A percentile compares a stretch with the other conserved stretches of the same genome.
phyloP scores from a whole-genome alignment of 768 basidiomycete genomes.

The Lactarius sanguifluus region DNA sequence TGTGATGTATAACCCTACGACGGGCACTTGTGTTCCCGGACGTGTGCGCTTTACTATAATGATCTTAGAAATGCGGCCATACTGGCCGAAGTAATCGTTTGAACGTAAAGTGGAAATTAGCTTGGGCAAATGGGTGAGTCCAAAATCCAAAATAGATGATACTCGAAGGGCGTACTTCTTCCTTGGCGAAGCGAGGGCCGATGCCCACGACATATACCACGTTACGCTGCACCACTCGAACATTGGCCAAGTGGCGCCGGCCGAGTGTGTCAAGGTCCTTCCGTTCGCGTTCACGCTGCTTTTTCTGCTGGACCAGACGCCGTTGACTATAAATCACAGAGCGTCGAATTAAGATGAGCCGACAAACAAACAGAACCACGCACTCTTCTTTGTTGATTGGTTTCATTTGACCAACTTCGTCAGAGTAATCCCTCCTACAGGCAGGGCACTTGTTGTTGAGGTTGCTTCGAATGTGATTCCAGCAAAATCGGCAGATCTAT shows the following conservation, averaged over 20 bases:
- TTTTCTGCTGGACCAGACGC: slow-evolving; percentile 92
- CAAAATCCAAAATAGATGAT: slow-evolving; percentile 10
- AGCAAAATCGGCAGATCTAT: slow-evolving; percentile 98
- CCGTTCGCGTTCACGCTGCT: slow-evolving; percentile 89
- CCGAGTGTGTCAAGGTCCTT: slow-evolving; percentile 90
- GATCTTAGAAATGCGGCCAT: slow-evolving; percentile 96
- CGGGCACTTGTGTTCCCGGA: slow-evolving; percentile 67
- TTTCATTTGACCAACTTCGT: slow-evolving; percentile 92
- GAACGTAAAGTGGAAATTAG: slow-evolving; percentile 91
- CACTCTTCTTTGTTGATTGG: slow-evolving; percentile 95
- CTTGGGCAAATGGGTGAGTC: slow-evolving; percentile 41
- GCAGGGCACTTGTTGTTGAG: slow-evolving; percentile 96
- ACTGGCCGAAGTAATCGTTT: slow-evolving; percentile 96
- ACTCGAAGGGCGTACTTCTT: slow-evolving; percentile 66
- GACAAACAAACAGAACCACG: slow-evolving; percentile 38
- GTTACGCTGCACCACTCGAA: slow-evolving; percentile 94
- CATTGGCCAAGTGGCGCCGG: slow-evolving; percentile 84
- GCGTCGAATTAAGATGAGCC: slow-evolving; percentile 17
- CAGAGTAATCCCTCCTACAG: slow-evolving; percentile 89
- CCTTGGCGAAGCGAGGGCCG: slow-evolving; percentile 90
- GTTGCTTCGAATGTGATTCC: slow-evolving; percentile 97
- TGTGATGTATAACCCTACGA: slow-evolving; percentile 94
- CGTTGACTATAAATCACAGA: slow-evolving; percentile 66
- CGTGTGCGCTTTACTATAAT: slow-evolving; percentile 86
- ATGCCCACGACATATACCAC: slow-evolving; percentile 97